Base-by-base conservation (phyloP, 352 stramenopile species). In the Pythium aquatile region DNA sequence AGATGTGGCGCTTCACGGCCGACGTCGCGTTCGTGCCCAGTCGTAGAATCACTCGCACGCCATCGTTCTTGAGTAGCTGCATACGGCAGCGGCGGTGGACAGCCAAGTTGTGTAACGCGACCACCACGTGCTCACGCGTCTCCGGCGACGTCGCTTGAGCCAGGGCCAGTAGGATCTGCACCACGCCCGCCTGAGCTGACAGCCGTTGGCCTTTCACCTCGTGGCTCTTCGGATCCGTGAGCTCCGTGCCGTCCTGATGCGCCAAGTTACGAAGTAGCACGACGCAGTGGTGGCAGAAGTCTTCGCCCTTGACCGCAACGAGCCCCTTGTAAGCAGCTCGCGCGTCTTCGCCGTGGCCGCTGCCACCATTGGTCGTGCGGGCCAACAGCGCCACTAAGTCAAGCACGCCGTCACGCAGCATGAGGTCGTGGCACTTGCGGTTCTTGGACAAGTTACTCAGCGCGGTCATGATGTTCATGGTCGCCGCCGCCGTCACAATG, bases 41-140 rank as follows among this genome's bases (percentile, higher is more conserved):
- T 1, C 73, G 70, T 16, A 93, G 62, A 16, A 92, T 67, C 37
- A 77, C 74, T 58, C 88, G 90, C n/a, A 92, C 81, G n/a, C 75
- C 85, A 55, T 94, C 82, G 61, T 90, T 68, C 67, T 87, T 86
- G 68, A 93, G 79, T 29, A 94, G 58, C 29, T 91, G 78, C 58
- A 77, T 66, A 26, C 86, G 81, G 61, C 77, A 87, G 29, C 78
- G 81, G 29, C 68, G 71, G 58, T 85, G 69, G 28, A 74, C 65
- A 32, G 81, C 75, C 16, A 93, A 67, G 67, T 89, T 94, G 65
- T 88, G 74, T 24, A 94, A 59, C 24, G 82, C 68, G 24, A 92
- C 73, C 53, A 87, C 69, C 10, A 90, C 81, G 35, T 94, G 73
- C 63, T 93, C 79, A 17, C 79, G 79, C 17, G 85, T 91, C 46